Percentiles rank a stretch among this genome's conserved stretches.
These are phyloP conservation scores for Prunus mume DNA, from an alignment of 306 rosid species.

Conservation along the genomic window DNA sequence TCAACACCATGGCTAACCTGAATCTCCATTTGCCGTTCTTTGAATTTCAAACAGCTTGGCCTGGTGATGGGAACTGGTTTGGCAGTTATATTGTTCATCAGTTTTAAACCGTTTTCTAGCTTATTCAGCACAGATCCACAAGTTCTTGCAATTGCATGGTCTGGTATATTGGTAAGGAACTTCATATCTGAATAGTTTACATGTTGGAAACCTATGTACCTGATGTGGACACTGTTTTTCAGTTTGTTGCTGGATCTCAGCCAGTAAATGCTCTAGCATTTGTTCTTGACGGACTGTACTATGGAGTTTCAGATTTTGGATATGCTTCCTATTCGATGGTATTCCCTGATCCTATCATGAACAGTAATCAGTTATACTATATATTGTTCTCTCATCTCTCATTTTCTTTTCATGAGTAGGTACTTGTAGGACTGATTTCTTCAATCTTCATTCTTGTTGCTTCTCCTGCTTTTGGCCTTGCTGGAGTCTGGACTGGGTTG, in stretches of 20 bases:
- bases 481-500: constrained; percentile 90
- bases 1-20: constrained; percentile 17
- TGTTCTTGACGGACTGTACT: constrained; percentile 90
- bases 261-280: constrained; percentile 93
- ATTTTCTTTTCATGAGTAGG: constrained; percentile 39
- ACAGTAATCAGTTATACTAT: constrained; percentile 7
- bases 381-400: constrained; percentile 11
- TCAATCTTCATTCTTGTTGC: constrained; percentile 63
- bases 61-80: constrained; percentile 57
- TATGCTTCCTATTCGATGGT: constrained; percentile 96
- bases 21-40: constrained; percentile 21
- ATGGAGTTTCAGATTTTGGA: constrained; percentile 90
- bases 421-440: constrained; percentile 59
- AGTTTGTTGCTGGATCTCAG: constrained; percentile 96
- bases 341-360: constrained; percentile 19
- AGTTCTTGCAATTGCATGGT: constrained; percentile 67
- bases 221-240: constrained; percentile 7
- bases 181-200: not conserved
- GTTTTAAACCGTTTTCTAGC: constrained; percentile 72
- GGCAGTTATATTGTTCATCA: constrained; percentile 62
- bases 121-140: constrained; percentile 75
- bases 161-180: constrained; percentile 77
- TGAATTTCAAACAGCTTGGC: constrained; percentile 63
- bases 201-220: not conserved
- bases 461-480: constrained; percentile 71